A percentile compares a stretch with the other conserved stretches of the same genome.
Evolutionary conservation across 495 filamentous ascomycete genomes (phyloP).

Genomic region (Daldinia childiae): DNA sequence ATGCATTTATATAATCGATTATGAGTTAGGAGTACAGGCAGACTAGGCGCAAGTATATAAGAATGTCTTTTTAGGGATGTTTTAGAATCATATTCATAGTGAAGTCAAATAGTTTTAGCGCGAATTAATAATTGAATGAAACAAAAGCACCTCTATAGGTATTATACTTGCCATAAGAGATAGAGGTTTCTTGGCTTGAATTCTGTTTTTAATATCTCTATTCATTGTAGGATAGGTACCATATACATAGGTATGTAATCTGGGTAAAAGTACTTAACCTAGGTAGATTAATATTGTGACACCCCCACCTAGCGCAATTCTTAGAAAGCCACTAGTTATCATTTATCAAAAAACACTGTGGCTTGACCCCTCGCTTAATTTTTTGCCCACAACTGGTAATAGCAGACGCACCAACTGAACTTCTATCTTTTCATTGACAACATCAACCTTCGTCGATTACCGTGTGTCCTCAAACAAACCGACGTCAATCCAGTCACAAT

Average conservation of each 20-base stretch:
- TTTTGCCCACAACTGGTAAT: slow-evolving; percentile 49
- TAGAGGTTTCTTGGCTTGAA: not conserved
- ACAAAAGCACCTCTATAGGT: not conserved
- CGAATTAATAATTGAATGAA: not conserved
- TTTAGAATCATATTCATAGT: not conserved
- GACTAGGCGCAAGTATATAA: not conserved
- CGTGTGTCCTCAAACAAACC: slow-evolving; percentile 30
- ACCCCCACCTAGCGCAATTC: not conserved
- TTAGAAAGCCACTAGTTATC: not conserved
- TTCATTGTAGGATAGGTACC: not conserved
- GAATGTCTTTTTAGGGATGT: not conserved
- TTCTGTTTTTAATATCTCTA: not conserved
- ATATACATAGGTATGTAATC: too few relatives aligned
- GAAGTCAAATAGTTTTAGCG: not conserved
- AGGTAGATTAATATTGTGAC: not conserved
- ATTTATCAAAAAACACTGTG: slow-evolving; percentile 6
- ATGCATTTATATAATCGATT: slow-evolving; percentile 21
- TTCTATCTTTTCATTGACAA: slow-evolving; percentile 35
- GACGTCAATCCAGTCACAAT: slow-evolving; percentile 56
- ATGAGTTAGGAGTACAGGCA: slow-evolving; percentile 26
- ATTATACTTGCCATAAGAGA: not conserved
- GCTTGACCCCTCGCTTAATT: slow-evolving; percentile 48
- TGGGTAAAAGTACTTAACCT: not conserved
- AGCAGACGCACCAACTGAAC: slow-evolving; percentile 38
- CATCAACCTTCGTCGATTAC: slow-evolving; percentile 41